phyloP scores from a whole-genome alignment of 306 rosid species.

The Cucurbita ficifolia region DNA sequence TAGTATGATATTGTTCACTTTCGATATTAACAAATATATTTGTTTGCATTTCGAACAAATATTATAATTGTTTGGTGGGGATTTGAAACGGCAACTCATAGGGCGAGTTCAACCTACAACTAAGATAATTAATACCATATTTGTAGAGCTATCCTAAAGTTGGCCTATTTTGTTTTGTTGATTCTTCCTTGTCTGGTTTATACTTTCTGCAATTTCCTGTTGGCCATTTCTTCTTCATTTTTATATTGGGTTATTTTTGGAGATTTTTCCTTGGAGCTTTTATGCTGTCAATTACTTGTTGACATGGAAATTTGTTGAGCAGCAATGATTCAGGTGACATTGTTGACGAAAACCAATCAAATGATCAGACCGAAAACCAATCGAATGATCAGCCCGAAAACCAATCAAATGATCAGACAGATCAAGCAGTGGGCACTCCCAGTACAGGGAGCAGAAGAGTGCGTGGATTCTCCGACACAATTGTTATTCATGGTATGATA shows the following conservation, averaged over 20 bases:
- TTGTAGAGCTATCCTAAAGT: neutral
- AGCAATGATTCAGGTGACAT: conserved; percentile 31
- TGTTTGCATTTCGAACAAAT: no score
- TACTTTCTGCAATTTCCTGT: neutral
- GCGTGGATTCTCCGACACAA: conserved; percentile 44
- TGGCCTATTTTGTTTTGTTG: neutral
- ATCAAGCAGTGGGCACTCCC: conserved; percentile 6
- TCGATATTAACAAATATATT: no score
- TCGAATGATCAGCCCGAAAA: conserved; percentile 20
- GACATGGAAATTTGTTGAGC: conserved; percentile 24
- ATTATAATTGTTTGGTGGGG: neutral
- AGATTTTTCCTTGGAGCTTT: neutral
- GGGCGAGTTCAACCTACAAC: neutral
- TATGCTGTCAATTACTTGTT: conserved; percentile 17
- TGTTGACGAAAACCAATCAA: conserved; percentile 18
- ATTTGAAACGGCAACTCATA: neutral
- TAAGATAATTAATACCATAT: neutral
- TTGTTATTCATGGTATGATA: conserved; percentile 35
- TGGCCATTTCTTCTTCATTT: neutral
- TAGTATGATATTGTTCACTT: no score
- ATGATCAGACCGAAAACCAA: conserved; percentile 20
- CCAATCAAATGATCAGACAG: neutral
- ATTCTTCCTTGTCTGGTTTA: neutral
- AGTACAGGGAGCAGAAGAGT: conserved; percentile 21
- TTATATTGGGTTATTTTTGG: neutral